Conservation (phyloP, 2,329 filamentous ascomycete genomes). For the Diplocarpon rosae region DNA sequence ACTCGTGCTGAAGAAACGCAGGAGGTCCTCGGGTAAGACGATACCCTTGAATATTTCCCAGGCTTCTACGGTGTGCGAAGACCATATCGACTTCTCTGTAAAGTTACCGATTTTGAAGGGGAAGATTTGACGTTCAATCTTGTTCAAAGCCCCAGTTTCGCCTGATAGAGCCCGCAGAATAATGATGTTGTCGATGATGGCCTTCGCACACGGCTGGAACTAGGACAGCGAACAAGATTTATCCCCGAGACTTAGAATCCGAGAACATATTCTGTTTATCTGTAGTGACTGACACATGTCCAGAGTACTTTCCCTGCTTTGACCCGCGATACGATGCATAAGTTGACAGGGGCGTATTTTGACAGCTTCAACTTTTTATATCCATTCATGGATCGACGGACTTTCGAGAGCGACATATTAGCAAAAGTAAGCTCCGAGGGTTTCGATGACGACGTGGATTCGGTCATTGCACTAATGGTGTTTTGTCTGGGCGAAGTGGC, state of each 20-base stretch:
- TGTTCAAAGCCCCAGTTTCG: too few relatives aligned
- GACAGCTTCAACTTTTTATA: conserved; percentile 47
- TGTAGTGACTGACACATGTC: too few relatives aligned
- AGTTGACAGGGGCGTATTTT: conserved; percentile 44
- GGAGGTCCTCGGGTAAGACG: conserved; percentile 16
- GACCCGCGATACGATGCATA: conserved; percentile 38
- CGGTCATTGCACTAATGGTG: conserved; percentile 44
- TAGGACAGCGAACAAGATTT: too few relatives aligned
- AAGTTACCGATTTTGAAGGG: too few relatives aligned
- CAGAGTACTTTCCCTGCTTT: conserved; percentile 27
- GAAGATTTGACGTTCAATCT: too few relatives aligned
- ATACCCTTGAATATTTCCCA: not conserved
- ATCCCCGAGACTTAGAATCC: too few relatives aligned
- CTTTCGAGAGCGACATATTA: conserved; percentile 39
- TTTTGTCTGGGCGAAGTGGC: conserved; percentile 49
- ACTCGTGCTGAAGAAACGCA: conserved; percentile 9
- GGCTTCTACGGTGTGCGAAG: not conserved
- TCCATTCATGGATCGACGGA: conserved; percentile 46
- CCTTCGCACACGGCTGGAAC: too few relatives aligned
- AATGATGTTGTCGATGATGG: too few relatives aligned
- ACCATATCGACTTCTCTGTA: too few relatives aligned
- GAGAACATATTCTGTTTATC: too few relatives aligned
- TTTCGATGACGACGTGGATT: conserved; percentile 38
- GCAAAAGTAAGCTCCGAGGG: conserved; percentile 35
- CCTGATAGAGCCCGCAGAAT: too few relatives aligned